These are phyloP conservation scores for Neospora caninum DNA, from an alignment of 169 alveolate genomes.

Conservation along the genomic window DNA sequence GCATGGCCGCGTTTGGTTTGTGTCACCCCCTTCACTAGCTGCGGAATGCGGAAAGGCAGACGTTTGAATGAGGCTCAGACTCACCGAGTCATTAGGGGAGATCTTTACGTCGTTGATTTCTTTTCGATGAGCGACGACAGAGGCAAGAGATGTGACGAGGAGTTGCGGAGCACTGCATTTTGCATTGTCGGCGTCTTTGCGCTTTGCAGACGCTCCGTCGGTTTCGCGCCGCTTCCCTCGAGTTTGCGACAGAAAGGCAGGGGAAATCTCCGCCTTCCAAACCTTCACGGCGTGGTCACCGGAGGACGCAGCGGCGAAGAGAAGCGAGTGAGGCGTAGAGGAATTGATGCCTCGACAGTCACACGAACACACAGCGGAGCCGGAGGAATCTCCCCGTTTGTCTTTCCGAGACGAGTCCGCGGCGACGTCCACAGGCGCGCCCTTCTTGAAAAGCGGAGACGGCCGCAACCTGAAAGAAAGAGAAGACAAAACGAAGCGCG, in stretches of 20 bases:
- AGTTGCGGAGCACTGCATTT: not conserved
- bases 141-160: not conserved
- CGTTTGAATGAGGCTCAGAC: not conserved
- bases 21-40: too few relatives aligned
- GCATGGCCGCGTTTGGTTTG: too few relatives aligned
- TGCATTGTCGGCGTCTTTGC: not conserved
- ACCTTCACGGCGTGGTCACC: not conserved
- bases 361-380: not conserved
- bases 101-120: constrained; percentile 44
- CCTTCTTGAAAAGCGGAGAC: not conserved
- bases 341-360: constrained; percentile 9
- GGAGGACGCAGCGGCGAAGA: not conserved
- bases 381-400: not conserved
- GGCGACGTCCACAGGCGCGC: not conserved
- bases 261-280: not conserved
- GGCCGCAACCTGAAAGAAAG: not conserved
- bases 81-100: constrained; percentile 36
- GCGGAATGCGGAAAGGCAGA: too few relatives aligned
- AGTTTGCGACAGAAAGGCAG: not conserved
- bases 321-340: not conserved
- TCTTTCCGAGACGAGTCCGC: not conserved
- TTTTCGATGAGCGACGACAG: constrained; percentile 32
- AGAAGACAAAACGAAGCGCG: not conserved
- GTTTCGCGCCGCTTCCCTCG: too few relatives aligned
- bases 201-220: not conserved